phyloP scores from a whole-genome alignment of 306 rosid species.

The Prunus mongolica region DNA sequence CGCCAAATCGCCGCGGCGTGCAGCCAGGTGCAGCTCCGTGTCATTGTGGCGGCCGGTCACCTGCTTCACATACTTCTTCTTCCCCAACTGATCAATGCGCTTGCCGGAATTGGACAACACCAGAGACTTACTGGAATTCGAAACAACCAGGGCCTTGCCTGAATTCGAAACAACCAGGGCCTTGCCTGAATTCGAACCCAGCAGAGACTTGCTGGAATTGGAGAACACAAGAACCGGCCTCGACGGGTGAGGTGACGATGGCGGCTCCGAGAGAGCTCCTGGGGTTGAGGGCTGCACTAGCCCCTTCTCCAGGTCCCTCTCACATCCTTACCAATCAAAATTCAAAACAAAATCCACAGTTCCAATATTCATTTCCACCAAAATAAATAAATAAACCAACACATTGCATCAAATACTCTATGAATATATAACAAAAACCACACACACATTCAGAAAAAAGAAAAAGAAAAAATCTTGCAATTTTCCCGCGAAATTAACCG shows the following conservation, averaged over 20 bases:
- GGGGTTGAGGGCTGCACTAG: conserved; percentile 1
- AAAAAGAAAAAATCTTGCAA: not conserved
- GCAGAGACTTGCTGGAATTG: conserved; percentile 50
- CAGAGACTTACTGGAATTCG: conserved; percentile 26
- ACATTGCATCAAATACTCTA: not conserved
- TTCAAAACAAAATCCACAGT: not conserved
- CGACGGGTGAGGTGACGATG: conserved; percentile 43
- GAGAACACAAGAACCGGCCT: conserved; percentile 31
- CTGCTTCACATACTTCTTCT: conserved; percentile 75
- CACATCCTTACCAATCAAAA: conserved; percentile 6
- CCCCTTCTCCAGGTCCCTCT: conserved; percentile 41
- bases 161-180: conserved; percentile 54
- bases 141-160: conserved; percentile 34
- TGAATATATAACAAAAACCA: not conserved
- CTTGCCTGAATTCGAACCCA: conserved; percentile 55
- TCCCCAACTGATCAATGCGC: conserved; percentile 44
- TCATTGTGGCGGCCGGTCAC: conserved; percentile 84
- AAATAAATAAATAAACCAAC: not conserved
- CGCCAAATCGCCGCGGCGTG: conserved; percentile 49
- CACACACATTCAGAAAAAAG: not conserved
- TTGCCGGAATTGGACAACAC: conserved; percentile 54
- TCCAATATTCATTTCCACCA: not conserved
- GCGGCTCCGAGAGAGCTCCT: conserved; percentile 39
- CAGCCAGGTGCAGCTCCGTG: conserved; percentile 85
- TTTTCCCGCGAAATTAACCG: not conserved